Evolutionary conservation across 192 early-diverging fungal genomes (phyloP).

Genomic region (Backusella liffmaniae): DNA sequence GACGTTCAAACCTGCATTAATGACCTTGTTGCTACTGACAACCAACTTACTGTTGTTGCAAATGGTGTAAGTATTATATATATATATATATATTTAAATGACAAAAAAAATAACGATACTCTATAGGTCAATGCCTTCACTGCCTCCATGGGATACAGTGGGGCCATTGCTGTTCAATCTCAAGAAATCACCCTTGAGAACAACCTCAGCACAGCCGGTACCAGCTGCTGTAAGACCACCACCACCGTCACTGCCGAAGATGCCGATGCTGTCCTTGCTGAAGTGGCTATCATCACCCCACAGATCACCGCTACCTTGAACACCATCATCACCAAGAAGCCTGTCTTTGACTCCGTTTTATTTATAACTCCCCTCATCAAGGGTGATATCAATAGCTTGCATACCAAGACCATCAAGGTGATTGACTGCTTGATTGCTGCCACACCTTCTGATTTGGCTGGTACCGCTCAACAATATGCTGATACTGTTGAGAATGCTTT

Average conservation of each 20-base stretch:
- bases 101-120: neutral
- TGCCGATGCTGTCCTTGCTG: slow-evolving; percentile 14
- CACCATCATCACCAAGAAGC: slow-evolving; percentile 13
- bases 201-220: neutral
- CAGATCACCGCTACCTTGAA: neutral
- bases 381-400: neutral
- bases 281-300: neutral
- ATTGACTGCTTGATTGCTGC: slow-evolving; percentile 5
- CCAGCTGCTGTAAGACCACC: neutral
- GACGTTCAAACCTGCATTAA: neutral
- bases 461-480: slow-evolving; percentile 4
- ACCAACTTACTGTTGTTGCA: neutral
- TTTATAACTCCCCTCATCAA: neutral
- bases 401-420: neutral
- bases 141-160: neutral
- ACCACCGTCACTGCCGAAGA: neutral
- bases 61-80: neutral
- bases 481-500: slow-evolving; percentile 9
- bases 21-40: neutral
- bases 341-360: neutral
- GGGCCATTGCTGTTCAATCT: neutral
- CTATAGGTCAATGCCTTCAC: slow-evolving; percentile 3
- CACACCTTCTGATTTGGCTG: neutral
- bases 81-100: neutral
- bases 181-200: neutral